phyloP scores from a whole-genome alignment of 345 rosid species.

The Corymbia maculata region DNA sequence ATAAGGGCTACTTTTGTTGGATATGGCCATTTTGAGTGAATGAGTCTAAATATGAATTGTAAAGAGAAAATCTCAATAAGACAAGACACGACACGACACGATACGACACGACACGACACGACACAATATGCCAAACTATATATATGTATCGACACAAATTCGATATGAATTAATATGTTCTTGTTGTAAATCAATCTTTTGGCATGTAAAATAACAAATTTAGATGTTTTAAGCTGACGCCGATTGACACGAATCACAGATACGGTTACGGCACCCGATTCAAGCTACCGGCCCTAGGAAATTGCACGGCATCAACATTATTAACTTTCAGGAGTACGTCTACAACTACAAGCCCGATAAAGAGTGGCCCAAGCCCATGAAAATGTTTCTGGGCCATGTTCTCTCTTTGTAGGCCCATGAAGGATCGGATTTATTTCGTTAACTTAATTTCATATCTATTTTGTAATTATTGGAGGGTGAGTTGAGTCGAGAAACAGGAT shows the following conservation, averaged over 20 bases:
- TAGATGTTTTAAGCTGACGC: background rate
- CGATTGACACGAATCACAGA: background rate
- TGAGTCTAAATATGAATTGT: background rate
- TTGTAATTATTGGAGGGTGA: background rate
- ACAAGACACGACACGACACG: fast-evolving
- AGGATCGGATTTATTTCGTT: background rate
- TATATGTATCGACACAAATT: background rate
- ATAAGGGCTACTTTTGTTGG: fast-evolving
- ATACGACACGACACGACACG: fast-evolving
- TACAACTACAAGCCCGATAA: background rate
- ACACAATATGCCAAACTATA: too few relatives aligned
- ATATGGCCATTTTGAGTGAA: fast-evolving
- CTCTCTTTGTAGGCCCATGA: background rate
- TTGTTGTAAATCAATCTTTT: background rate
- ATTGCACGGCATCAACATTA: background rate
- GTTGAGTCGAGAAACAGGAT: background rate
- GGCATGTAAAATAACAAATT: background rate
- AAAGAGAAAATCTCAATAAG: fast-evolving
- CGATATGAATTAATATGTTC: background rate
- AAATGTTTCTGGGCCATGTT: background rate
- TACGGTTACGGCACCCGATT: background rate
- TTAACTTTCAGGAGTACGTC: background rate
- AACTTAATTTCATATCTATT: background rate
- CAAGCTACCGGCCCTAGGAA: background rate
- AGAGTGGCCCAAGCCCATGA: background rate